Conservation (phyloP, 2,329 filamentous ascomycete genomes). For the Gaeumannomyces sp. region DNA sequence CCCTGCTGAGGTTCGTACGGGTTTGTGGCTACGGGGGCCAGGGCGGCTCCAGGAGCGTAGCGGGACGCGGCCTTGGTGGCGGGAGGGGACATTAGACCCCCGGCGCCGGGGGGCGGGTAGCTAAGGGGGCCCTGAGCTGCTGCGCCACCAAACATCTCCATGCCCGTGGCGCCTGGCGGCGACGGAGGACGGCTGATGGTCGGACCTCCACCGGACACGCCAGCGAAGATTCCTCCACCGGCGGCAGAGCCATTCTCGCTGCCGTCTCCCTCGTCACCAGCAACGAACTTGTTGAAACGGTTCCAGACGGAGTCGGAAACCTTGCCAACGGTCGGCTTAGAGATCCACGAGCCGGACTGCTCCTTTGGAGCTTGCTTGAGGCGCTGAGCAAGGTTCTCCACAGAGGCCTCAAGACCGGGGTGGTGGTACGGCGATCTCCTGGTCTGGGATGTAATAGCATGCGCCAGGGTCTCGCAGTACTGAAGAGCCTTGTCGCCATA, state of each 20-base stretch:
- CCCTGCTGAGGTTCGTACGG: slow-evolving; percentile 19
- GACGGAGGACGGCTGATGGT: slow-evolving; percentile 71
- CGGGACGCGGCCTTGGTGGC: slow-evolving; percentile 43
- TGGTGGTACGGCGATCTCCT: slow-evolving; percentile 85
- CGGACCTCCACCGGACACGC: slow-evolving; percentile 69
- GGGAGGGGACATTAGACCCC: slow-evolving; percentile 27
- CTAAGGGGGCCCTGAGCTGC: slow-evolving; percentile 37
- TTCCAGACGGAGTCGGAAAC: slow-evolving; percentile 86
- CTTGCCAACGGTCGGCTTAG: slow-evolving; percentile 92
- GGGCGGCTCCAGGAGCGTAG: slow-evolving; percentile 37
- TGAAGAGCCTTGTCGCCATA: slow-evolving; percentile 75
- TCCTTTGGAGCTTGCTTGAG: slow-evolving; percentile 83
- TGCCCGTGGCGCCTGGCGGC: slow-evolving; percentile 52
- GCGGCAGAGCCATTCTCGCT: slow-evolving; percentile 54
- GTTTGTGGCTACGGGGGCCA: slow-evolving; percentile 16
- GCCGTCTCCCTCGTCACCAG: slow-evolving; percentile 75
- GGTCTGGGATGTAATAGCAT: slow-evolving; percentile 72
- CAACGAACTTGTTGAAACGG: slow-evolving; percentile 93
- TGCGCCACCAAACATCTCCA: slow-evolving; percentile 62
- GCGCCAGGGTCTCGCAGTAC: slow-evolving; percentile 81
- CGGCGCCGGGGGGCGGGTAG: slow-evolving; percentile 26
- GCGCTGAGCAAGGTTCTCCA: slow-evolving; percentile 79
- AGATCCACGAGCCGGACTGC: slow-evolving; percentile 79
- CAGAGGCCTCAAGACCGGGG: slow-evolving; percentile 60
- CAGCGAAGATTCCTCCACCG: slow-evolving; percentile 68